Base-by-base conservation (phyloP, 352 stramenopile genomes). In the Phytophthora fragariaefolia region DNA sequence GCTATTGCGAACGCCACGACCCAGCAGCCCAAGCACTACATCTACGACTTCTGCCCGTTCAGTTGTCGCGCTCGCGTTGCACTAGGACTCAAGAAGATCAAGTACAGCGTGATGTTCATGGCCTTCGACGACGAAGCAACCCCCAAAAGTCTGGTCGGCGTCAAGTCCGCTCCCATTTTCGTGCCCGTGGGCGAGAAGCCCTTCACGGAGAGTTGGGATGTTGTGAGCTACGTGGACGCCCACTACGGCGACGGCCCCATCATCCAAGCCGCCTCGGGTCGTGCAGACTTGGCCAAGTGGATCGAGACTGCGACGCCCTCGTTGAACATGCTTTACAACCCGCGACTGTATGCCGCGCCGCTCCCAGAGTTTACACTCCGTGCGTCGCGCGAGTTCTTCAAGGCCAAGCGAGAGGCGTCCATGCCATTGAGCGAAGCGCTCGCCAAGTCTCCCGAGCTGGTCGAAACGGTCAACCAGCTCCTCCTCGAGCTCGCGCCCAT, bases 21-120 rank as follows among this genome's bases (percentile, higher is more conserved):
- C 6, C 46, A 54, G 38, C 58, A 64, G 28, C 65, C 63, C 22
- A 77, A 77, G 69, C 64, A 82, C 27, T 83, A 76, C 66, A 71
- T 83, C 53, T 86, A 86, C 65, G 77, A 86, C 69, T 58, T 70
- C 52, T 82, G 74, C 43, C 72, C 77, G 9, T 83, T 79, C 57
- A 74, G 74, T 58, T 68, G 77, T 36, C 77, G 77, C 5, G 74
- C 63, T 23, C 74, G 46, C 46, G 46, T 53, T 22, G 46, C 46
- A 7, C 23, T 63, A 27, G 77, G 76, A 15, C 66, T 85, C 48
- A 88, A 88, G 71, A 63, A 71, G 9, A 50, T 82, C 32, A 56
- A 63, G 59, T 69, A 80, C 28, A 38, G 69, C 40, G 58, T 80
- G 13, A 3, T 69, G 4, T 80, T 77, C 68, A 63, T 87, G 48